These are phyloP conservation scores for Zygotorulaspora mrakii DNA, from an alignment of 1,139 yeast species.

Conservation along the genomic window DNA sequence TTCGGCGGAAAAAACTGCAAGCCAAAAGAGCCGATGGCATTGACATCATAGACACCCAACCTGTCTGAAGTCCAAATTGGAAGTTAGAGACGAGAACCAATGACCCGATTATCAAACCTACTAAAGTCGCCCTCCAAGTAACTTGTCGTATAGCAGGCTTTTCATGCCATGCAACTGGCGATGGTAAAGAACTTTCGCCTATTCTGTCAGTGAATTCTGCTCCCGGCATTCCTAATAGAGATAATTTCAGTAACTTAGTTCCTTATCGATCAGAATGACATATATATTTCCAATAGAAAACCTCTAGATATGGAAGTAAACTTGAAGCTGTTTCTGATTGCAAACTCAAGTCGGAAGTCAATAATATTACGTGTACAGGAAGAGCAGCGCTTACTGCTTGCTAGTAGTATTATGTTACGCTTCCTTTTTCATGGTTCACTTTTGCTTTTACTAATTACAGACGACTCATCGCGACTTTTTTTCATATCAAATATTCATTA, in stretches of 20 bases:
- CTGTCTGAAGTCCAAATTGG: constrained; percentile 95
- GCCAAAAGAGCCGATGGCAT: constrained; percentile 89
- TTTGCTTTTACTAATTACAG: no score
- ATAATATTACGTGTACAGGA: no score
- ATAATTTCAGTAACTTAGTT: not conserved
- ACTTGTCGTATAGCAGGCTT: constrained; percentile 49
- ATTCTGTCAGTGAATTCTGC: constrained; percentile 6
- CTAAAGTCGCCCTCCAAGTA: constrained; percentile 65
- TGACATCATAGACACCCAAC: constrained; percentile 99
- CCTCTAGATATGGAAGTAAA: not conserved
- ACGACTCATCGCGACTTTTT: constrained; percentile 1
- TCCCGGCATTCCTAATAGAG: constrained; percentile 7
- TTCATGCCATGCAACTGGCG: constrained; percentile 31
- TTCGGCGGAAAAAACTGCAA: constrained; percentile 64
- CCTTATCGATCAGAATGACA: not conserved
- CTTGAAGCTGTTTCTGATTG: no score
- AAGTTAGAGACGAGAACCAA: constrained; percentile 81
- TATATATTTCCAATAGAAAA: not conserved
- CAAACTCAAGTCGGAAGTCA: no score
- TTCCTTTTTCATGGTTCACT: not conserved
- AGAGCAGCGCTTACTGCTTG: no score
- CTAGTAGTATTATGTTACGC: no score
- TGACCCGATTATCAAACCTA: constrained; percentile 76
- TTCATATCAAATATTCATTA: not conserved
- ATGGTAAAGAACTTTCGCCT: constrained; percentile 4